Evolutionary conservation across 352 stramenopile species (phyloP).

Genomic region (Albugo candida): DNA sequence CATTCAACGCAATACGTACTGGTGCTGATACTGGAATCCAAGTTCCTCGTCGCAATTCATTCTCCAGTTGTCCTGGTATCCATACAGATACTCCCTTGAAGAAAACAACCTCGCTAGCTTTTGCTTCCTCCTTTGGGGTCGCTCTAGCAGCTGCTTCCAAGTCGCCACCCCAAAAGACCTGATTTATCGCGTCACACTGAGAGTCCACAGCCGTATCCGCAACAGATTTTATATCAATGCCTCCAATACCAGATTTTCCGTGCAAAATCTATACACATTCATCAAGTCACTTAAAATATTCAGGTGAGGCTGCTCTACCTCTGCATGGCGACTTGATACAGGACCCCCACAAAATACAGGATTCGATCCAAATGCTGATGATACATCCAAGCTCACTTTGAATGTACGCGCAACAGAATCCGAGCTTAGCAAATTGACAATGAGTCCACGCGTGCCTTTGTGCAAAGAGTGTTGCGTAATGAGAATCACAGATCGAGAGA

Average conservation of each 20-base stretch:
- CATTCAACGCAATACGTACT: slow-evolving; percentile 41
- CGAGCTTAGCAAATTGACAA: slow-evolving; percentile 16
- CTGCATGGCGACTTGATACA: slow-evolving; percentile 11
- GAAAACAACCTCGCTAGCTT: slow-evolving; percentile 53
- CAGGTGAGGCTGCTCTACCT: background rate
- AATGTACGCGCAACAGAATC: too few relatives aligned
- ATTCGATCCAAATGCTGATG: too few relatives aligned
- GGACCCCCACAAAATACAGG: slow-evolving; percentile 28
- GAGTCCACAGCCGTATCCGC: slow-evolving; percentile 21
- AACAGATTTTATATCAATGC: slow-evolving; percentile 5
- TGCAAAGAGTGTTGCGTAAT: slow-evolving; percentile 40
- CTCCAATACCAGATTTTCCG: slow-evolving; percentile 32
- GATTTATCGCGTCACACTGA: slow-evolving; percentile 14
- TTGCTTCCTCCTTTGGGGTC: slow-evolving; percentile 24
- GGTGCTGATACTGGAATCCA: slow-evolving; percentile 63
- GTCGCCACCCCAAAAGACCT: slow-evolving; percentile 48
- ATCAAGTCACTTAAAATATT: background rate
- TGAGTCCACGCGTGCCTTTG: slow-evolving; percentile 36
- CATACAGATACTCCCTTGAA: slow-evolving; percentile 57
- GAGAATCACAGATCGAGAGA: slow-evolving; percentile 51
- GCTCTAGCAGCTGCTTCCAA: slow-evolving; percentile 35
- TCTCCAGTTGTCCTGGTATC: slow-evolving; percentile 43
- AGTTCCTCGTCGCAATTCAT: slow-evolving; percentile 38
- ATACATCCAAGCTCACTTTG: too few relatives aligned
- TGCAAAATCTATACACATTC: slow-evolving; percentile 29